phyloP scores from a whole-genome alignment of 108 stramenopile genomes.

The Nitzschia sp. region DNA sequence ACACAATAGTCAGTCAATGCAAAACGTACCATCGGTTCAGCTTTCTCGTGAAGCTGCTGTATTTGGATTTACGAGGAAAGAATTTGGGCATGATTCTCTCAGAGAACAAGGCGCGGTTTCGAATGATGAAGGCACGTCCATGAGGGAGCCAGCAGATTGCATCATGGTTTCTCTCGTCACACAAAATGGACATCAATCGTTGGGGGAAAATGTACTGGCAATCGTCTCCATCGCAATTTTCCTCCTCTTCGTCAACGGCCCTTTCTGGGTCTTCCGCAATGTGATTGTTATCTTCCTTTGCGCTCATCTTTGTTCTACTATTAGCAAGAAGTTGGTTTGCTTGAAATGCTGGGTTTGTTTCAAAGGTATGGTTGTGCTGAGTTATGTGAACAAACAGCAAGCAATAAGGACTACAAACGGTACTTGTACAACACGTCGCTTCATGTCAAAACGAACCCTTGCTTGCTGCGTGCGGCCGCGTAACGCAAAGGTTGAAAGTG shows the following conservation, averaged over 20 bases:
- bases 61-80: conserved; percentile 70
- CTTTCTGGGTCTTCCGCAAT: conserved; percentile 1
- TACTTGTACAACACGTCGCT: too few relatives aligned
- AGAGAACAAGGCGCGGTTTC: conserved; percentile 62
- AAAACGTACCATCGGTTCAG: conserved; percentile 72
- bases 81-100: conserved; percentile 60
- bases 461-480: too few relatives aligned
- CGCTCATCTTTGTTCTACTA: conserved; percentile 1
- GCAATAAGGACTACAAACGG: too few relatives aligned
- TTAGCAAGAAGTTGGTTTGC: too few relatives aligned
- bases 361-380: too few relatives aligned
- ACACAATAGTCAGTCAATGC: too few relatives aligned
- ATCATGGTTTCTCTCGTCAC: conserved; percentile 44
- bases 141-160: conserved; percentile 65
- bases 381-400: too few relatives aligned
- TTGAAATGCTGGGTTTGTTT: too few relatives aligned
- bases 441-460: too few relatives aligned
- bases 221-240: conserved; percentile 31
- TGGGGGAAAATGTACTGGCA: conserved; percentile 47
- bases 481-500: too few relatives aligned
- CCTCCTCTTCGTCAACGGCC: conserved; percentile 11
- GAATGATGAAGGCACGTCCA: conserved; percentile 68
- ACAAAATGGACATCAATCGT: conserved; percentile 60
- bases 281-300: background rate
- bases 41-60: conserved; percentile 73